Evolutionary conservation across 75 land plant genomes (phyloP), one percentile per base, ranked within the genome.

Genomic region (Sequoia sempervirens): DNA sequence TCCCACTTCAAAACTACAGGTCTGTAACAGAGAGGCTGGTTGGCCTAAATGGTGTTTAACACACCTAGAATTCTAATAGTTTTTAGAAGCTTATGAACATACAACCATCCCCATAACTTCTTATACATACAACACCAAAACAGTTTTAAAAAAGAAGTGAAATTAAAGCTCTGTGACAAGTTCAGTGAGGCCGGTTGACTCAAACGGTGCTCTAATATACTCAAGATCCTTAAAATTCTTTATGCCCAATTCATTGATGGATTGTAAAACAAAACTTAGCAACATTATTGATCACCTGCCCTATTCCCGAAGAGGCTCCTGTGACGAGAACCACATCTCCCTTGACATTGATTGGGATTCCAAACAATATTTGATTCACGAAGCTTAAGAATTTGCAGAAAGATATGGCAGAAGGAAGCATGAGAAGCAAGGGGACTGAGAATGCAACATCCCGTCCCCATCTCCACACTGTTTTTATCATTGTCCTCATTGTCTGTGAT

Each of bases 321-420:
- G 98, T 94, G 86, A 96, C 87, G 84, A 96, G 84, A 10, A 92
- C 94, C 5, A 93, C 94, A 83, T 96, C 93, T 75, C 87, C 89
- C 43, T 28, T 28, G 15, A 32, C 36, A 32, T 30, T 12, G 13
- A 32, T 70, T 12, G 73, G 12, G 36, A 12, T 32, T 70, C 73
- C 12, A 70, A 32, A 23, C 13, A 70, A 12, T 10, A 23, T 70
- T 70, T 0, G 2, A 70, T 70, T 70, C 37, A 70, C 2, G 37
- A 70, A 70, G 73, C 13, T 46, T 0, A 40, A 5, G 30, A 43
- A 26, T 45, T 78, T 78, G 50, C 14, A 23, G 46, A 78, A 78
- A 43, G 28, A 78, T 9, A 78, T 78, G 26, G 80, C 80, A 41
- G 10, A 78, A 8, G 80, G 47, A 43, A 78, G 80, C 80, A 78